Evolutionary conservation across 2,329 filamentous ascomycete genomes (phyloP), one percentile per base, ranked within the genome.

Genomic region (Xylariaceae sp.): DNA sequence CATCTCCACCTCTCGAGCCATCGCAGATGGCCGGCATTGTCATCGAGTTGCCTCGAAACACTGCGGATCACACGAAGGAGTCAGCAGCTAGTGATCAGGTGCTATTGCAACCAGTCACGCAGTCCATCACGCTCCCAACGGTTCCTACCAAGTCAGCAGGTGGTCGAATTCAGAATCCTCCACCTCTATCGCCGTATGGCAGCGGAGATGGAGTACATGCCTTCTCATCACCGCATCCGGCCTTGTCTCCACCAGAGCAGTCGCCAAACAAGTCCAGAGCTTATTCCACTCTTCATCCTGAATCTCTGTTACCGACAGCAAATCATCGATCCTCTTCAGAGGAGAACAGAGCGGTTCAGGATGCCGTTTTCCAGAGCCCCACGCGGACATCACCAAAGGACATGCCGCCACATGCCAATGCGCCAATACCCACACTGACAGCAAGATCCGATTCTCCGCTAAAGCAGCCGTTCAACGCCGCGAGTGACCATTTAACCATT

Each of bases 161-260:
- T 67, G 60, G 53, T 58, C 53, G 40, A 65, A 55, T 50, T 61
- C 53, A 36, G 22, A 28, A 28, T 28, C 61, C 56, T 42, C 62
- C 55, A 22, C 61, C 61, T 9, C 59, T 53, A 36, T 64, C 65
- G 12, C 57, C 65, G 5, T 66, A 66, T 34, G 46, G 63, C 18
- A 70, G 68, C 45, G 65, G 63, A 6, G 63, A 65, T 31, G 66
- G 62, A 16, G 60, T 60, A 52, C 70, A 76, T 44, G 69, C 73
- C 3, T 76, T 75, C 56, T 72, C 72, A n/a, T 73, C 71, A 5
- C 69, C 71, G 18, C 73, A 75, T 53, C 73, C 74, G 11, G 71
- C 60, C 47, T 61, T 76, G 19, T 71, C 69, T 2, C 73, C 73
- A 17, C 73, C 73, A 3, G 63, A 70, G 44, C 70, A 70, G 57